phyloP scores from a whole-genome alignment of 2,329 filamentous ascomycete genomes.

The Aspergillus tamarii region DNA sequence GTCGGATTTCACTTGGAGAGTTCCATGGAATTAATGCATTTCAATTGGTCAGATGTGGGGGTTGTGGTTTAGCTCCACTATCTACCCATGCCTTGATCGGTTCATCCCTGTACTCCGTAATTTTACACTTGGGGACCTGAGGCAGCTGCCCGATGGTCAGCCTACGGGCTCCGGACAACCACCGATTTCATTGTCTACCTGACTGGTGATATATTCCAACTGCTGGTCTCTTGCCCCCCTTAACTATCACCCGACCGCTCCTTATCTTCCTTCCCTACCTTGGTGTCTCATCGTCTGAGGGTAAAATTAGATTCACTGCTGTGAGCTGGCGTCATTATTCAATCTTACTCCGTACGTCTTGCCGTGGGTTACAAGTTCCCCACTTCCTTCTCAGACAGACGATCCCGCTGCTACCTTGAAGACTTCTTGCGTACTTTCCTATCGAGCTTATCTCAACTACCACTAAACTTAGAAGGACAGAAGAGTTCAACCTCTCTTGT shows the following conservation, averaged over 20 bases:
- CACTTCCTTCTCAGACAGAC: conserved; percentile 11
- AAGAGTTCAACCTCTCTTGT: neutral
- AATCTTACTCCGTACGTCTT: neutral
- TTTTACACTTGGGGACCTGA: neutral
- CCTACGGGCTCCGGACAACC: conserved; percentile 2
- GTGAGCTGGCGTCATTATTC: neutral
- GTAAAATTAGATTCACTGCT: neutral
- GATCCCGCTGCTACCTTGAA: conserved; percentile 11
- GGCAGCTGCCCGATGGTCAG: conserved; percentile 6
- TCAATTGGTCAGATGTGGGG: neutral
- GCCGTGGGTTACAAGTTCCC: conserved; percentile 1
- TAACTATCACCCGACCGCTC: conserved; percentile 2
- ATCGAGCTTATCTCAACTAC: conserved; percentile 1
- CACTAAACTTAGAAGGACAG: conserved; percentile 2
- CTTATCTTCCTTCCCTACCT: neutral
- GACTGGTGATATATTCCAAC: conserved; percentile 3
- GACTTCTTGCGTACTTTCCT: neutral
- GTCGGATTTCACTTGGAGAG: neutral
- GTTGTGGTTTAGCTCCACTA: neutral
- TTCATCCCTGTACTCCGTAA: neutral
- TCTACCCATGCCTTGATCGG: neutral
- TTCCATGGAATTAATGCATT: neutral
- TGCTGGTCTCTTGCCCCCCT: neutral
- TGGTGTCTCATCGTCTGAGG: neutral
- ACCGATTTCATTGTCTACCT: conserved; percentile 6